Conservation (phyloP, 2,329 filamentous ascomycete species). For the Macrophomina tecta region DNA sequence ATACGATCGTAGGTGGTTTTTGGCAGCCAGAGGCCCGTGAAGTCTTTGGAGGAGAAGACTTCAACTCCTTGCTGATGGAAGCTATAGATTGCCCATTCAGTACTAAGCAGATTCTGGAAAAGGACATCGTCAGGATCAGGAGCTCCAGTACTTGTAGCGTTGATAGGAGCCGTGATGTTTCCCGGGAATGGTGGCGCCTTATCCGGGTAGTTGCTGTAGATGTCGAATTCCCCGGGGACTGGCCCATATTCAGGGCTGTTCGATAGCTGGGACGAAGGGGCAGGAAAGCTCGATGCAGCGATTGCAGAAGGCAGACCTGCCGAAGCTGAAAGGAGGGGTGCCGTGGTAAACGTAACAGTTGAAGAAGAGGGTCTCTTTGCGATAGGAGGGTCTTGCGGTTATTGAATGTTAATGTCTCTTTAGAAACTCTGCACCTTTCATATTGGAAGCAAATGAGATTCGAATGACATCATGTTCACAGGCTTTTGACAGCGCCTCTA, state of each 20-base stretch:
- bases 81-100: conserved; percentile 54
- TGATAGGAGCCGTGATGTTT: conserved; percentile 41
- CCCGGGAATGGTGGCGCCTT: conserved; percentile 40
- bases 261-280: neutral
- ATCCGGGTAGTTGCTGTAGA: conserved; percentile 44
- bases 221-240: conserved; percentile 41
- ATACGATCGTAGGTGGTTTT: conserved; percentile 50
- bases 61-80: conserved; percentile 54
- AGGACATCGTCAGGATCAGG: conserved; percentile 50
- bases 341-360: neutral
- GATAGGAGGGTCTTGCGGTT: no score
- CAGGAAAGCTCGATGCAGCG: neutral
- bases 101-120: conserved; percentile 53
- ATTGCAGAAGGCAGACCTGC: neutral
- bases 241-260: conserved; percentile 40
- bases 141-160: conserved; percentile 38
- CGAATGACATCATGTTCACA: no score
- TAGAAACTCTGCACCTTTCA: neutral
- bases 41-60: conserved; percentile 45
- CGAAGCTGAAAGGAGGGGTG: neutral
- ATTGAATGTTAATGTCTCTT: no score
- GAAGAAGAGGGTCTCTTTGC: neutral
- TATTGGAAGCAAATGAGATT: neutral
- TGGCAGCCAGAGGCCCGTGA: conserved; percentile 44
- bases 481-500: neutral